Conservation (phyloP, 495 filamentous ascomycete genomes). For the Penicillium goetzii region DNA sequence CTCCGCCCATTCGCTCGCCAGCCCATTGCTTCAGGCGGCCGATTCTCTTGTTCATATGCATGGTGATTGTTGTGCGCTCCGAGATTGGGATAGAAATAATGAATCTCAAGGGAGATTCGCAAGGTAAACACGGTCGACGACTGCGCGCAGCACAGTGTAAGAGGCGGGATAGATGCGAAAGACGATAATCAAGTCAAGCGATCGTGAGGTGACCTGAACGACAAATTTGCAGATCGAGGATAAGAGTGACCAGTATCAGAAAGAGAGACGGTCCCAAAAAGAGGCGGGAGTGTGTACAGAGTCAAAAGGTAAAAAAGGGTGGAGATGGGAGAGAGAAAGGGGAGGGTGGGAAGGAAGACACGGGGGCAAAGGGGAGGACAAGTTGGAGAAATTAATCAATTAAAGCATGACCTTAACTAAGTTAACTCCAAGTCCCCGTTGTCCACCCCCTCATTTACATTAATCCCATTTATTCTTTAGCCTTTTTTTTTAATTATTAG, state of each 20-base stretch:
- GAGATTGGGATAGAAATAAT: not conserved
- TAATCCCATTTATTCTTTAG: not conserved
- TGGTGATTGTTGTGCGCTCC: slow-evolving; percentile 39
- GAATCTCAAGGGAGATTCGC: slow-evolving; percentile 3
- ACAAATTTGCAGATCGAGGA: not conserved
- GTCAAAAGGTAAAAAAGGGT: slow-evolving; percentile 5
- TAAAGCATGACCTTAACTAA: slow-evolving; percentile 2
- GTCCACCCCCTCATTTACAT: slow-evolving; percentile 9
- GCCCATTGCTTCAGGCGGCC: slow-evolving; percentile 99
- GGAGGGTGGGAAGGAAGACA: slow-evolving; percentile 23
- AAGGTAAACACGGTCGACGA: slow-evolving; percentile 1
- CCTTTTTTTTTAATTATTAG: not conserved
- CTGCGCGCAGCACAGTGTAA: slow-evolving; percentile 6
- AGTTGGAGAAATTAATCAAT: slow-evolving; percentile 15
- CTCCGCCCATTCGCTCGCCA: slow-evolving; percentile 93
- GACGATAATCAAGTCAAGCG: slow-evolving; percentile 12
- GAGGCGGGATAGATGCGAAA: slow-evolving; percentile 7
- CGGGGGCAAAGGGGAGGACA: slow-evolving; percentile 17
- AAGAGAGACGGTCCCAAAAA: slow-evolving; percentile 6
- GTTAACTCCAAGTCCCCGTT: too few species aligned
- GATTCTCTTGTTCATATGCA: slow-evolving; percentile 96
- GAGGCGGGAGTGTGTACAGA: slow-evolving; percentile 15
- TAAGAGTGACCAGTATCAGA: not conserved
- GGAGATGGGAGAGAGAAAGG: slow-evolving; percentile 22
- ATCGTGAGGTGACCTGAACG: slow-evolving; percentile 8